These are phyloP conservation scores for Malus sieversii DNA, from an alignment of 306 rosid species.

Conservation along the genomic window DNA sequence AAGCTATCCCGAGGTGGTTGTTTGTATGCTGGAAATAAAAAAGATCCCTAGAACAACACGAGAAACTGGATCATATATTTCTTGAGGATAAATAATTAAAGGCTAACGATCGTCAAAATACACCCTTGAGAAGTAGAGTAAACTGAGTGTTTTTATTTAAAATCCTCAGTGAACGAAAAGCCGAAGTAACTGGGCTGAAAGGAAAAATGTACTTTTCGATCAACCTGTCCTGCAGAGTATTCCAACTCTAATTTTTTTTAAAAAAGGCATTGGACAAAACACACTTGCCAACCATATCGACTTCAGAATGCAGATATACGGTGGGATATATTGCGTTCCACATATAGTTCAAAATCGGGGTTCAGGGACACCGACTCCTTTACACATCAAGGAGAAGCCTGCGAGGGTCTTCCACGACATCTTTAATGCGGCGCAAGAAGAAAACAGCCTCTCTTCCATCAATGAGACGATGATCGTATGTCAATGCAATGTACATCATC, in stretches of 20 bases:
- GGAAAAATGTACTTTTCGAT: not conserved
- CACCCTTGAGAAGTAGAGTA: not conserved
- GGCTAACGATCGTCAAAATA: too few relatives aligned
- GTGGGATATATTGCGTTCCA: not conserved
- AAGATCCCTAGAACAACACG: too few relatives aligned
- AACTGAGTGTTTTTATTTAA: not conserved
- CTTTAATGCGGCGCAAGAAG: conserved; percentile 46
- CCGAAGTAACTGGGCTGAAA: not conserved
- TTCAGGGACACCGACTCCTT: not conserved
- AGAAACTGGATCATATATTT: not conserved
- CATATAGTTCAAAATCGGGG: not conserved
- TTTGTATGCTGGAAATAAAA: too few relatives aligned
- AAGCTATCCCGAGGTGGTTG: too few relatives aligned
- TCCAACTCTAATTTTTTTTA: conserved; percentile 1
- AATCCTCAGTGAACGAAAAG: not conserved
- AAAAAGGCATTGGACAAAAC: not conserved
- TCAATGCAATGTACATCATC: conserved; percentile 47
- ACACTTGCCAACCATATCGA: not conserved
- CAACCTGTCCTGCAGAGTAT: conserved; percentile 1
- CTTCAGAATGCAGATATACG: not conserved
- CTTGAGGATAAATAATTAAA: not conserved
- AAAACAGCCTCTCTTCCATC: conserved; percentile 47
- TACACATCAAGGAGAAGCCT: conserved; percentile 43
- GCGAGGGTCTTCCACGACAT: conserved; percentile 50
- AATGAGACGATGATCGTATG: conserved; percentile 44